These are phyloP conservation scores for Pestalotiopsis sp. DNA, from an alignment of 2,329 filamentous ascomycete species.

Conservation along the genomic window DNA sequence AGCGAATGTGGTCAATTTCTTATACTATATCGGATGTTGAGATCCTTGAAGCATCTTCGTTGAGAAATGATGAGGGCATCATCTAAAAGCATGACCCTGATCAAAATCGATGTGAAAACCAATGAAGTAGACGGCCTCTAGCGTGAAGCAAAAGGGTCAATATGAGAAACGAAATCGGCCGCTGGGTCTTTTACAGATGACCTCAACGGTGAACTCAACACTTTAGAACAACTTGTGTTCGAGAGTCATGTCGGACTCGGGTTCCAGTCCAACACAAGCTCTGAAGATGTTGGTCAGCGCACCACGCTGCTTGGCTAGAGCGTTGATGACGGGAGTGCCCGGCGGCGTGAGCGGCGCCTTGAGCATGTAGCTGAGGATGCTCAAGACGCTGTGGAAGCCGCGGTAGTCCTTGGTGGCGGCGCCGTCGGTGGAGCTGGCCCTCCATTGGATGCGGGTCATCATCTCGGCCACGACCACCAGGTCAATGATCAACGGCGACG, in stretches of 20 bases:
- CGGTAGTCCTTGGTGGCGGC: constrained; percentile 69
- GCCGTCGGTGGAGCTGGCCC: constrained; percentile 55
- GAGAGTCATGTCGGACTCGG: constrained; percentile 97
- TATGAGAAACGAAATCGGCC: neutral
- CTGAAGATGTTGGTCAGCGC: constrained; percentile 98
- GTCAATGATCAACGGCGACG: constrained; percentile 96
- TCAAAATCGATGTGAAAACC: neutral
- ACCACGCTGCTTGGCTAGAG: constrained; percentile 92
- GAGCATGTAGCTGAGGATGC: constrained; percentile 98
- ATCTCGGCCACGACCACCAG: constrained; percentile 91
- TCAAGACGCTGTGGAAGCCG: constrained; percentile 95
- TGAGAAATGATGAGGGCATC: neutral
- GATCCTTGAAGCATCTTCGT: neutral
- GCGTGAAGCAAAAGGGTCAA: neutral
- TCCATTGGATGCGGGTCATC: constrained; percentile 98
- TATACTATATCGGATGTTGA: neutral
- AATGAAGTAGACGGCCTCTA: neutral
- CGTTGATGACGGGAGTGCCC: constrained; percentile 93
- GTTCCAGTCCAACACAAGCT: constrained; percentile 93
- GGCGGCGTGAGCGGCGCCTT: constrained; percentile 92
- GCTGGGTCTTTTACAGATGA: neutral
- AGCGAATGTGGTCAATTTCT: neutral
- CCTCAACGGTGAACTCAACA: neutral
- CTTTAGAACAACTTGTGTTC: constrained; percentile 93
- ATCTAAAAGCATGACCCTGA: neutral